Conservation (phyloP, 352 stramenopile genomes). For the Peronospora farinosa region DNA sequence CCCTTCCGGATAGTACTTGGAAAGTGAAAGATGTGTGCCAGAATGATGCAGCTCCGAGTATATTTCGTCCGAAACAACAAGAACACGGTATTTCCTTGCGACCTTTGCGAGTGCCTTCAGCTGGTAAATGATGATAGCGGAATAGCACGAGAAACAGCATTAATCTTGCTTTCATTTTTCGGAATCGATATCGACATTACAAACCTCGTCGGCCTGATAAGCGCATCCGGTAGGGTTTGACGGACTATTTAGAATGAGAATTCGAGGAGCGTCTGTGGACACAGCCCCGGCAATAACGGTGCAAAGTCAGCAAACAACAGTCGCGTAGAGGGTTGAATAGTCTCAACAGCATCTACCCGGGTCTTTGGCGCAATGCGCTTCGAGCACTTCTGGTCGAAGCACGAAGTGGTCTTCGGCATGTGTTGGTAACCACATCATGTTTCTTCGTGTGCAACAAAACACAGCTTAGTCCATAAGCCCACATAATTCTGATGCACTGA, state of each 20-base stretch:
- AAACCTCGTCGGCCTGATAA: constrained; percentile 71
- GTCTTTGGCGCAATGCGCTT: constrained; percentile 71
- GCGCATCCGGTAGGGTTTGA: constrained; percentile 82
- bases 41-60: constrained; percentile 82
- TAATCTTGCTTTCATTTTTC: not conserved
- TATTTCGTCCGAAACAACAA: constrained; percentile 88
- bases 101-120: constrained; percentile 62
- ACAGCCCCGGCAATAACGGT: not conserved
- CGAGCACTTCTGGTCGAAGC: constrained; percentile 71
- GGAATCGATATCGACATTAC: constrained; percentile 1
- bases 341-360: constrained; percentile 35
- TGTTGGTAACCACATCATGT: constrained; percentile 85
- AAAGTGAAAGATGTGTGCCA: constrained; percentile 72
- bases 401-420: constrained; percentile 77
- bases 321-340: not conserved
- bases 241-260: constrained; percentile 83
- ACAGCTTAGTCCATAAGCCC: not conserved
- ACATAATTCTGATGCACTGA: not conserved
- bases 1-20: constrained; percentile 80
- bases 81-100: constrained; percentile 77
- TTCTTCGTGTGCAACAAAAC: constrained; percentile 29
- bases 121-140: constrained; percentile 12
- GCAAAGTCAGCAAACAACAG: constrained; percentile 2
- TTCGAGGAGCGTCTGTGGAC: constrained; percentile 62
- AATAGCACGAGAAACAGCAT: constrained; percentile 3